Evolutionary conservation across 1,284 basidiomycete species (phyloP).

Genomic region (Chondrostereum purpureum): DNA sequence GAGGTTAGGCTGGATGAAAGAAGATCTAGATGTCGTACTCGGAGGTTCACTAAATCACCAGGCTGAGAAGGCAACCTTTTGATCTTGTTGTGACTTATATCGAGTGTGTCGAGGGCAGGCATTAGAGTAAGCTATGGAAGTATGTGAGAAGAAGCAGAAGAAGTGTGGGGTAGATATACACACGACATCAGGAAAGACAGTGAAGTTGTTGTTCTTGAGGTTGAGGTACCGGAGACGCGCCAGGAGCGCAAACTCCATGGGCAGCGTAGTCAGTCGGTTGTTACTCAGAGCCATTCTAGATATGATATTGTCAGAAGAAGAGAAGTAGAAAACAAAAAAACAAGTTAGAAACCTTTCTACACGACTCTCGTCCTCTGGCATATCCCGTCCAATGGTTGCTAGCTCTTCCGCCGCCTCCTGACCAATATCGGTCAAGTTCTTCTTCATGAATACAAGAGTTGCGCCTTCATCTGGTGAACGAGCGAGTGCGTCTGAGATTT

Average conservation of each 20-base stretch:
- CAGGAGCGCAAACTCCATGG: conserved; percentile 73
- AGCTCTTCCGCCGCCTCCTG: conserved; percentile 71
- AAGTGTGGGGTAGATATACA: conserved; percentile 7
- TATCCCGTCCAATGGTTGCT: conserved; percentile 49
- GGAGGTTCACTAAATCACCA: conserved; percentile 74
- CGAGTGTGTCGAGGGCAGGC: conserved; percentile 87
- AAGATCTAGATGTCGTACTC: conserved; percentile 40
- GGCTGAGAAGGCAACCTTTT: conserved; percentile 74
- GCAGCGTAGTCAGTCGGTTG: conserved; percentile 79
- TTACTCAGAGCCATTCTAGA: conserved; percentile 82
- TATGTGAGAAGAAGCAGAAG: conserved; percentile 1
- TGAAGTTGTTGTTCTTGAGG: conserved; percentile 83
- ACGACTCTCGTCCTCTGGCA: conserved; percentile 44
- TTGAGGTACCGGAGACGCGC: conserved; percentile 87
- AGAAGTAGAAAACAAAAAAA: not conserved
- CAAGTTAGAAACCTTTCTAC: conserved; percentile 56
- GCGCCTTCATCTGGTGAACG: conserved; percentile 72
- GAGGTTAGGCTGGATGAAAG: conserved; percentile 7
- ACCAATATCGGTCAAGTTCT: conserved; percentile 69
- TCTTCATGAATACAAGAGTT: conserved; percentile 78
- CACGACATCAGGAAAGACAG: conserved; percentile 83
- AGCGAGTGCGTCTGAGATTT: conserved; percentile 61
- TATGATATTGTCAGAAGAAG: conserved; percentile 1
- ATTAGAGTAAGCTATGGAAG: conserved; percentile 70
- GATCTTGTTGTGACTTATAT: conserved; percentile 92